phyloP scores from a whole-genome alignment of 495 filamentous ascomycete genomes.

The Pyronema omphalodes region DNA sequence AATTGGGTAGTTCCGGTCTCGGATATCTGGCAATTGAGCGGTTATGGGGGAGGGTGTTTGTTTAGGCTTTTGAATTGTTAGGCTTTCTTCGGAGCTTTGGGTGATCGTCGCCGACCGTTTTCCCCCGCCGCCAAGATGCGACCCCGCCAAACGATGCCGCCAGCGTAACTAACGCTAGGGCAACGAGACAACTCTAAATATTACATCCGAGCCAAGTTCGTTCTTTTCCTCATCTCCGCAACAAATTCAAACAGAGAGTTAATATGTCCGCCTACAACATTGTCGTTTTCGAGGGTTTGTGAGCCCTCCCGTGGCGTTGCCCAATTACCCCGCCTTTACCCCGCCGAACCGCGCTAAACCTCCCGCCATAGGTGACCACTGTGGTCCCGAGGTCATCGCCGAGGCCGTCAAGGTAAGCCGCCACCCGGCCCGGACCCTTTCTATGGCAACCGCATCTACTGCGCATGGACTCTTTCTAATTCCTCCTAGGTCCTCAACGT shows the following conservation, averaged over 20 bases:
- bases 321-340: neutral
- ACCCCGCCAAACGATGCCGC: neutral
- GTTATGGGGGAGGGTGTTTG: neutral
- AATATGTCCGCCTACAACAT: constrained; percentile 30
- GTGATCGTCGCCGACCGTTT: neutral
- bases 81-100: neutral
- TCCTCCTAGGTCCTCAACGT: constrained; percentile 46
- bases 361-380: constrained; percentile 52
- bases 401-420: constrained; percentile 20
- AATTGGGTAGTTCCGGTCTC: too few species aligned
- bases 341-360: neutral
- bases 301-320: neutral
- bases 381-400: constrained; percentile 68
- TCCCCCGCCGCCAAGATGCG: constrained; percentile 2
- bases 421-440: neutral
- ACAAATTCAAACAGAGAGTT: neutral
- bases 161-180: neutral
- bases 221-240: neutral
- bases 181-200: neutral
- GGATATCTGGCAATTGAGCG: neutral
- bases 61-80: neutral
- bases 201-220: neutral
- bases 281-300: constrained; percentile 26
- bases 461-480: constrained; percentile 3
- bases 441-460: neutral